Evolutionary conservation across 306 rosid species (phyloP).

Genomic region (Prunus davidiana): DNA sequence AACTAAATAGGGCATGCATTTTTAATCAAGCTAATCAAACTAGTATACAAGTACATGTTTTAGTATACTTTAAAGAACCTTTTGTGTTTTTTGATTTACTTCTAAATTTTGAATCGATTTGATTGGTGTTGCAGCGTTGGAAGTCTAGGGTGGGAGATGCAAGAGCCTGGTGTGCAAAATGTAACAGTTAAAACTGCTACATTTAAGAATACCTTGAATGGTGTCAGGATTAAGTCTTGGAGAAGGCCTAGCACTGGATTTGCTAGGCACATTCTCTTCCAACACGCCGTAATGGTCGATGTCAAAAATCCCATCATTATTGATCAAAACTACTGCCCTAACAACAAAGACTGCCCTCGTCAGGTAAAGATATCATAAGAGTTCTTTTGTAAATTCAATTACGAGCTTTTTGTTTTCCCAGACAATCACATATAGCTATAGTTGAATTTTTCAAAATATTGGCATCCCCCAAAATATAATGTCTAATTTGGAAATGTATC

Average conservation of each 20-base stretch:
- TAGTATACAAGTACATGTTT: too few relatives aligned
- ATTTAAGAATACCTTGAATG: slow-evolving; percentile 41
- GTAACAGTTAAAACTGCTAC: slow-evolving; percentile 42
- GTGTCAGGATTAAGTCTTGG: slow-evolving; percentile 65
- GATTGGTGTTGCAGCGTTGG: slow-evolving; percentile 42
- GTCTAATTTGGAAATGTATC: too few relatives aligned
- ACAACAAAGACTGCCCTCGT: slow-evolving; percentile 29
- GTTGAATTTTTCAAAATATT: too few relatives aligned
- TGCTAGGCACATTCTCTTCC: slow-evolving; percentile 37
- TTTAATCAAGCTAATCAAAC: too few relatives aligned
- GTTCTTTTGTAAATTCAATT: too few relatives aligned
- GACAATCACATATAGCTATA: too few relatives aligned
- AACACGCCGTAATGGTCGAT: slow-evolving; percentile 30
- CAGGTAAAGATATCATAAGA: slow-evolving; percentile 23
- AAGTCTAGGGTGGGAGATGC: slow-evolving; percentile 39
- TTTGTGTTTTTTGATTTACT: too few relatives aligned
- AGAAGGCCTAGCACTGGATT: slow-evolving; percentile 50
- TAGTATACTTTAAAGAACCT: too few relatives aligned
- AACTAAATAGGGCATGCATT: too few relatives aligned
- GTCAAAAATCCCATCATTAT: slow-evolving; percentile 46
- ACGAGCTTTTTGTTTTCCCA: too few relatives aligned
- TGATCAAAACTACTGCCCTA: slow-evolving; percentile 59
- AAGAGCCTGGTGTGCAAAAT: slow-evolving; percentile 56
- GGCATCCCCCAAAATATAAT: too few relatives aligned
- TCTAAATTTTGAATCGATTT: neutral